Percentiles rank a stretch among this genome's conserved stretches.
Evolutionary conservation across 2,329 filamentous ascomycete genomes (phyloP).

Genomic region (Annulohypoxylon truncatum): DNA sequence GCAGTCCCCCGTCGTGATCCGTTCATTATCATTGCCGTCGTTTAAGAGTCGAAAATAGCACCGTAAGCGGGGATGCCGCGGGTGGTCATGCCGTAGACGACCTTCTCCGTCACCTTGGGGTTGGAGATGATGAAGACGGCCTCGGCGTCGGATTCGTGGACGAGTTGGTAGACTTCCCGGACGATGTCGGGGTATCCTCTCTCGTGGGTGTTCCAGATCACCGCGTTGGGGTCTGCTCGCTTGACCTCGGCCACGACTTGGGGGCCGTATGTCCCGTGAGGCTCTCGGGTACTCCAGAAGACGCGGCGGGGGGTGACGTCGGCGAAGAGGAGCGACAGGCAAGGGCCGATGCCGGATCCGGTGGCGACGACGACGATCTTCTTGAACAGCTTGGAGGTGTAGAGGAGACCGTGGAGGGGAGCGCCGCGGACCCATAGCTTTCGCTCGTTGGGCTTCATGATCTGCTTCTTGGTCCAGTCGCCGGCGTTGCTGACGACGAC

Average conservation of each 20-base stretch:
- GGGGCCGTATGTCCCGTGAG: conserved; percentile 71
- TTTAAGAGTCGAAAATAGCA: conserved; percentile 73
- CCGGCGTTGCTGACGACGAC: conserved; percentile 78
- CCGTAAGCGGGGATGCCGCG: conserved; percentile 76
- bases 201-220: conserved; percentile 74
- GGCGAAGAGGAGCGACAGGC: conserved; percentile 70
- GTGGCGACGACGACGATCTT: conserved; percentile 76
- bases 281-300: conserved; percentile 75
- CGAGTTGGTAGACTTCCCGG: conserved; percentile 64
- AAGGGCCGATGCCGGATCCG: conserved; percentile 79
- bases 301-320: conserved; percentile 66
- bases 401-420: conserved; percentile 75
- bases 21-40: conserved; percentile 7
- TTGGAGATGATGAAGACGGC: conserved; percentile 82
- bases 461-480: conserved; percentile 78
- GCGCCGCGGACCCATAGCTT: conserved; percentile 76
- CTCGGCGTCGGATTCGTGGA: conserved; percentile 69
- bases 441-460: conserved; percentile 67
- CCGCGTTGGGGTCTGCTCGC: conserved; percentile 68
- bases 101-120: conserved; percentile 73
- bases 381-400: conserved; percentile 74
- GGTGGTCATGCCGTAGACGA: conserved; percentile 76
- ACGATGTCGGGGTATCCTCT: conserved; percentile 69
- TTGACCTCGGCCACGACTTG: conserved; percentile 66
- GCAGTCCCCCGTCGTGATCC: conserved; percentile 1